Base-by-base conservation (phyloP, 1,139 yeast genomes). In the Taphrina flavorubra region DNA sequence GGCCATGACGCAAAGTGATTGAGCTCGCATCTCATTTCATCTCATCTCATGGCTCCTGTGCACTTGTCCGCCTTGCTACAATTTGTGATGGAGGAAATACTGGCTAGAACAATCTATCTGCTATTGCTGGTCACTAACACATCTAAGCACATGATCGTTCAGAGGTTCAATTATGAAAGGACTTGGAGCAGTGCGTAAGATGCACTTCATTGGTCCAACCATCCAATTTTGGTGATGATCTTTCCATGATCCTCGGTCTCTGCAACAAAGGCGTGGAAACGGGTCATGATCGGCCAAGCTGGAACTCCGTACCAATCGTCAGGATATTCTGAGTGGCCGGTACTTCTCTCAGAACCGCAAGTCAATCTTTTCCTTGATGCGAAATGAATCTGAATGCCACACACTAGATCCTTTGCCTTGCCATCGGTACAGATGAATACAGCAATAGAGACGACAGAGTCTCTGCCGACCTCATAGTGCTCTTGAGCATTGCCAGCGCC, bases 401-500 rank as follows among this genome's bases (percentile, higher is more conserved):
- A 49, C 53, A 49, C 53, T 20, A 49, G 53, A 20, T n/a, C 53
- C 20, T 49, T 49, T 8, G 31, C 36, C 36, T 49, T 49, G 31
- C 53, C 53, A 20, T 10, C n/a, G 36, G 53, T 49, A n/a, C 53
- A 49, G 53, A 20, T 49, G 53, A 18, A 49, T 6, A 49, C 34
- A 20, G 53, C 34, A 49, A 49, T 20, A n/a, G n/a, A 6, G 36
- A 8, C 31, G n/a, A 49, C 36, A 25, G 31, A 25, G 31, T 25
- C 31, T 25, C 31, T 25, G 31, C 31, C 31, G 31, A 25, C 31
- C 31, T 25, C 31, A 25, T 25, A 25, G 36, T 1, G n/a, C 11
- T 49, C 53, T n/a, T 46, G 51, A 8, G 18, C 10, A 18, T 46
- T 46, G n/a, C 51, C 51, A 8, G 51, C 51, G 4, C 5, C 18